Conservation (phyloP, 2,329 filamentous ascomycete species). For the Xylaria sp. region DNA sequence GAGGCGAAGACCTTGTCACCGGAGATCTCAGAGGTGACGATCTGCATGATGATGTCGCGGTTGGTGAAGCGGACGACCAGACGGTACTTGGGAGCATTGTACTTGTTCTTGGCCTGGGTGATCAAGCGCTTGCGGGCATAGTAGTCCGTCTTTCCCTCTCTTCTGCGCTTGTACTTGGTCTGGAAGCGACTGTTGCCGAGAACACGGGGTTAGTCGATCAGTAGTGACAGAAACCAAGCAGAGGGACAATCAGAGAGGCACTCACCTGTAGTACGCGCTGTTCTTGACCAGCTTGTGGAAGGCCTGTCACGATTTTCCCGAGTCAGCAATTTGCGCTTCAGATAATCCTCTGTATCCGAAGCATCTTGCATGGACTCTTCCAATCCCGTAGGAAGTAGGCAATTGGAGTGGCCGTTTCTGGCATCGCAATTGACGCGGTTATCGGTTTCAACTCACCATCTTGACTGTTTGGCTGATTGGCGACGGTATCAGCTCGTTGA, state of each 20-base stretch:
- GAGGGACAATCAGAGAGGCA: slow-evolving; percentile 44
- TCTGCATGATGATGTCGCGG: slow-evolving; percentile 98
- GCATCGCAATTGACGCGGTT: slow-evolving; percentile 50
- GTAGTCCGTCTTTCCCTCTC: slow-evolving; percentile 99
- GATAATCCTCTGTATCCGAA: slow-evolving; percentile 78
- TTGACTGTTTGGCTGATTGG: slow-evolving; percentile 66
- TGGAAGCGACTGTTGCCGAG: slow-evolving; percentile 82
- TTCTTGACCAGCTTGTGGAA: slow-evolving; percentile 98
- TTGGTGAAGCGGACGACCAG: slow-evolving; percentile 99
- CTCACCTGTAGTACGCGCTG: slow-evolving; percentile 98
- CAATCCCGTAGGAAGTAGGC: slow-evolving; percentile 32
- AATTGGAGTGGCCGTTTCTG: slow-evolving; percentile 48
- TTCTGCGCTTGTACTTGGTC: slow-evolving; percentile 99
- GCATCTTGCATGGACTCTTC: slow-evolving; percentile 95
- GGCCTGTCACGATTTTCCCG: slow-evolving; percentile 74
- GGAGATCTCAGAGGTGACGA: slow-evolving; percentile 93
- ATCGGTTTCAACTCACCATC: slow-evolving; percentile 71
- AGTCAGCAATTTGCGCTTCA: slow-evolving; percentile 99
- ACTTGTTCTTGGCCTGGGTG: slow-evolving; percentile 99
- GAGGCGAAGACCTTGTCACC: slow-evolving; percentile 96
- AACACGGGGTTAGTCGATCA: slow-evolving; percentile 43
- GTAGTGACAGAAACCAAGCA: neutral
- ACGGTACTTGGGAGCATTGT: slow-evolving; percentile 99
- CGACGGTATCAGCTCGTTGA: slow-evolving; percentile 44
- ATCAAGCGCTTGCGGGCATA: slow-evolving; percentile 99